A percentile compares a stretch with the other conserved stretches of the same genome.
phyloP scores from a whole-genome alignment of 176 grass and related monocot genomes.

The Thinopyrum elongatum region DNA sequence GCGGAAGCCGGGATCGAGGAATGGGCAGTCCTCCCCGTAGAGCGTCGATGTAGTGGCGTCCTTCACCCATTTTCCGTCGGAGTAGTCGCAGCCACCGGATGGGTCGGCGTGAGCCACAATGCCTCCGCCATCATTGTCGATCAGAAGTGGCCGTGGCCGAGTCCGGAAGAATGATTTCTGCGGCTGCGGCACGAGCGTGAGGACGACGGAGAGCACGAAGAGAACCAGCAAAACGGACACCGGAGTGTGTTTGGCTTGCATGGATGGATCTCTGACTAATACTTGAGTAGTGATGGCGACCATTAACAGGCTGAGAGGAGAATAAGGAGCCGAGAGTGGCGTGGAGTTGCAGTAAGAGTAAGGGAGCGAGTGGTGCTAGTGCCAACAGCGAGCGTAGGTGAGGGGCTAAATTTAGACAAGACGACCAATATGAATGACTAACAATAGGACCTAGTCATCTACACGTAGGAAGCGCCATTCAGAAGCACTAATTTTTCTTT shows the following conservation, averaged over 20 bases:
- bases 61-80: slow-evolving; percentile 54
- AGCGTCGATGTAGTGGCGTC: neutral
- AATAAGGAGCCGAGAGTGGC: neutral
- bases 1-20: slow-evolving; percentile 68
- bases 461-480: neutral
- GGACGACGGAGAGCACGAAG: slow-evolving; percentile 9
- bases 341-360: neutral
- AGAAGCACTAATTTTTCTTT: neutral
- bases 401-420: neutral
- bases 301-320: neutral
- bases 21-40: slow-evolving; percentile 52
- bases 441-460: neutral
- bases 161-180: neutral
- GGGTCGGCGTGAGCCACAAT: neutral
- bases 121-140: neutral
- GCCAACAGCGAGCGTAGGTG: neutral
- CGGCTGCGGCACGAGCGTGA: neutral
- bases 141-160: neutral
- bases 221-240: slow-evolving; percentile 17
- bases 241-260: slow-evolving; percentile 25
- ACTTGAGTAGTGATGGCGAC: neutral
- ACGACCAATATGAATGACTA: neutral
- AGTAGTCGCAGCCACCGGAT: slow-evolving; percentile 31
- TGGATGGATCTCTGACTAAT: neutral
- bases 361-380: neutral